Conservation (phyloP, 2,329 filamentous ascomycete genomes). For the Orbilia javanica region DNA sequence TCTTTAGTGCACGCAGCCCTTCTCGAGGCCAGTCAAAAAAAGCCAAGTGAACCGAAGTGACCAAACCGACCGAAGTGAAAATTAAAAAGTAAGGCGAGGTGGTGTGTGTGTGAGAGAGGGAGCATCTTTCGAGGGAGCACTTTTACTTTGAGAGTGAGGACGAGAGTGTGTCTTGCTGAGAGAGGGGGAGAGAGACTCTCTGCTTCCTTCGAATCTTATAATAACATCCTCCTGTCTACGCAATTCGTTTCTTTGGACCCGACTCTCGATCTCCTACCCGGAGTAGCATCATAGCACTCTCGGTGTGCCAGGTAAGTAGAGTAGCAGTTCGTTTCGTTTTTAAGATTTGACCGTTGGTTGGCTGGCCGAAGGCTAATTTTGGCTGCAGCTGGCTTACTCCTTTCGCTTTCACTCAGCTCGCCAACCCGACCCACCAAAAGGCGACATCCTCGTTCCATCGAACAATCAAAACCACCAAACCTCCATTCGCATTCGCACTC, state of each 20-base stretch:
- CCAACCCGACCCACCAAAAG: not conserved
- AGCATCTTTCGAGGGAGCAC: no score
- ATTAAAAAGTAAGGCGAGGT: not conserved
- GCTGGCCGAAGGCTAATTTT: slow-evolving; percentile 41
- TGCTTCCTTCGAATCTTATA: not conserved
- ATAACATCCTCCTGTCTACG: not conserved
- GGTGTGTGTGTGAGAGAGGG: not conserved
- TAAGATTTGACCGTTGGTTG: slow-evolving; percentile 9
- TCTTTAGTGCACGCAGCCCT: no score
- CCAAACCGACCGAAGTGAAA: no score
- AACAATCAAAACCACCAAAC: no score
- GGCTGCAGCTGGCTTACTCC: slow-evolving; percentile 39
- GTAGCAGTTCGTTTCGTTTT: not conserved
- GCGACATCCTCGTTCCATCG: slow-evolving; percentile 2
- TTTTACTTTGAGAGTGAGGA: not conserved
- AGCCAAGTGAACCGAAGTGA: not conserved
- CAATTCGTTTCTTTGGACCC: not conserved
- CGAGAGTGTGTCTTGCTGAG: not conserved
- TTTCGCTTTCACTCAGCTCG: not conserved
- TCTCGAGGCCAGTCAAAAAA: no score
- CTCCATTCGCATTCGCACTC: not conserved
- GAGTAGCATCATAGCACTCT: no score
- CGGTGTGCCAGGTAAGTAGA: not conserved
- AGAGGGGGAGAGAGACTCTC: no score
- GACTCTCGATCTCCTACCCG: not conserved